phyloP scores from a whole-genome alignment of 306 rosid species.

The Ammopiptanthus mongolicus region DNA sequence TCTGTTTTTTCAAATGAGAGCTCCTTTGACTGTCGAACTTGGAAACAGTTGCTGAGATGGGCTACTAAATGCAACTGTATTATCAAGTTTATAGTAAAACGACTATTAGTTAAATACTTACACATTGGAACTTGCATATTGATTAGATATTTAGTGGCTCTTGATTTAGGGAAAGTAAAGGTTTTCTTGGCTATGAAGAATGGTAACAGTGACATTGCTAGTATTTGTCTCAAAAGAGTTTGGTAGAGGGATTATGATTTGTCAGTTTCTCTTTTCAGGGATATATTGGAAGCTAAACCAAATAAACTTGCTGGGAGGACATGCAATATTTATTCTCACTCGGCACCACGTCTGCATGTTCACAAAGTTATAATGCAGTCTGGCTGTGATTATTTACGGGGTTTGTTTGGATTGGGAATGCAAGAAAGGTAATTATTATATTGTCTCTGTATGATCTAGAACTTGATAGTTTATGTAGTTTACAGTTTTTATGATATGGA shows the following conservation, averaged over 20 bases:
- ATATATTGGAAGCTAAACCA: conserved; percentile 61
- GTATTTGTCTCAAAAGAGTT: conserved; percentile 2
- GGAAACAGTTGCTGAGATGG: conserved; percentile 8
- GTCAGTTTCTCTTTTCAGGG: conserved; percentile 50
- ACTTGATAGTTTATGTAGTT: conserved; percentile 5
- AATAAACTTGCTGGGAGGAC: conserved; percentile 47
- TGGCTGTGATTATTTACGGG: conserved; percentile 69
- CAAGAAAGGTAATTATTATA: conserved; percentile 61
- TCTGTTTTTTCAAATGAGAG: not conserved
- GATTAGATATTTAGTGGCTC: not conserved
- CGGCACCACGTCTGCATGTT: conserved; percentile 66
- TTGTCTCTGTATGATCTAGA: not conserved
- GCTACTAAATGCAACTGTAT: not conserved
- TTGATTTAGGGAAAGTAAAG: not conserved
- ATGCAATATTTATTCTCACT: conserved; percentile 53
- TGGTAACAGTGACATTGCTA: conserved; percentile 2
- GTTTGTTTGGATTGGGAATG: conserved; percentile 82
- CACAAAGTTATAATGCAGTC: conserved; percentile 79
- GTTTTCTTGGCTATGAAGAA: conserved; percentile 9
- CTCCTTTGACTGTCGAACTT: not conserved
- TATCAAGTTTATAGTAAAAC: not conserved
- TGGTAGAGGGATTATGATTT: conserved; percentile 14
- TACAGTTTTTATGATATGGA: not conserved
- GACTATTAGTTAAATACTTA: not conserved
- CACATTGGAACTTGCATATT: conserved; percentile 5